Evolutionary conservation across 495 filamentous ascomycete species (phyloP).

Genomic region (Tuber magnatum): DNA sequence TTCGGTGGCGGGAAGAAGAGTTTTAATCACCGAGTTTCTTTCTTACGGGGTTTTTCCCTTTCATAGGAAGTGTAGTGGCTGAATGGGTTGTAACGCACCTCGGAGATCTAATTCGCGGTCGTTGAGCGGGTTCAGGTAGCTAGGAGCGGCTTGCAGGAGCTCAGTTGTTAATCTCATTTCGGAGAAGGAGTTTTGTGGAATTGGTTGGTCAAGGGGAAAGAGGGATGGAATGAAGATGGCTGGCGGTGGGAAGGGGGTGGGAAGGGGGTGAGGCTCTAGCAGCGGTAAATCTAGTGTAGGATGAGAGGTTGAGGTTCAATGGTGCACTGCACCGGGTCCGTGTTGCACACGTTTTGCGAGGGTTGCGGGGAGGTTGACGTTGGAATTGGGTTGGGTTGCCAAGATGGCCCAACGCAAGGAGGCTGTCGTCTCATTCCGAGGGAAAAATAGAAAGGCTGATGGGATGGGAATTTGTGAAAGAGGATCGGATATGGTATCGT

Average conservation of each 20-base stretch:
- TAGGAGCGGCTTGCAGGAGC: slow-evolving; percentile 81
- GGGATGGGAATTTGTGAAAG: not conserved
- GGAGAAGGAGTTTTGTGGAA: slow-evolving; percentile 1
- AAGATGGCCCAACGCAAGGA: slow-evolving; percentile 10
- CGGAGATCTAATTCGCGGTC: slow-evolving; percentile 98
- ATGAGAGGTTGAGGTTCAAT: slow-evolving; percentile 28
- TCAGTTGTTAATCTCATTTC: slow-evolving; percentile 91
- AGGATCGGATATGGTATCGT: not conserved
- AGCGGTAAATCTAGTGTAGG: slow-evolving; percentile 47
- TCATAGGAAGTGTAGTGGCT: not conserved
- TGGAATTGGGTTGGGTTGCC: slow-evolving; percentile 18
- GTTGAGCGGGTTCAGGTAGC: slow-evolving; percentile 94
- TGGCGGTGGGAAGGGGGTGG: not conserved
- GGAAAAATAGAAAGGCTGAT: not conserved
- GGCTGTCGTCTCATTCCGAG: not conserved
- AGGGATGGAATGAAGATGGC: not conserved
- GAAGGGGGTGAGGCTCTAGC: not conserved
- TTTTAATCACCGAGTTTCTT: slow-evolving; percentile 59
- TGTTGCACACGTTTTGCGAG: not conserved
- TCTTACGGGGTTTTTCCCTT: slow-evolving; percentile 36
- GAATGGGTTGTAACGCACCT: slow-evolving; percentile 77
- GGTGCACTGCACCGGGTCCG: not conserved
- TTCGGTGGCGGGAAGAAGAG: slow-evolving; percentile 72
- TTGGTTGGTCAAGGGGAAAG: not conserved
- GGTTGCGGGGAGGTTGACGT: not conserved